These are phyloP conservation scores for Myriosclerotinia scirpicola DNA, from an alignment of 2,329 filamentous ascomycete species.

Conservation along the genomic window DNA sequence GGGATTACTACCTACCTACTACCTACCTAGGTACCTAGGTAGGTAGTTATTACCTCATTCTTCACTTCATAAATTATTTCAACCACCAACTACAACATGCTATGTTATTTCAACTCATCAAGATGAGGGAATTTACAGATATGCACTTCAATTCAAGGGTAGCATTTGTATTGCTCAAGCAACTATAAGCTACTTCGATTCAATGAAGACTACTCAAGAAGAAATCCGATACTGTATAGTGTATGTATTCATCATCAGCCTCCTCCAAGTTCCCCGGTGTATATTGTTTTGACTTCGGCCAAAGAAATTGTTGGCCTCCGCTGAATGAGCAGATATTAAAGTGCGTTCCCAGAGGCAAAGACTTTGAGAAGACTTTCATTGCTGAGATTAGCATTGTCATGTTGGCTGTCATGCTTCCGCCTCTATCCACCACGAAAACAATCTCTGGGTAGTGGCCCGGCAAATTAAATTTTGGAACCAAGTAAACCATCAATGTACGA, in stretches of 20 bases:
- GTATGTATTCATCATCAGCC: slow-evolving; percentile 38
- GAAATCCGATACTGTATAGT: neutral
- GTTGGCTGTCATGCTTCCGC: slow-evolving; percentile 61
- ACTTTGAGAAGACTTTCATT: slow-evolving; percentile 64
- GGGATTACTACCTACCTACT: no score
- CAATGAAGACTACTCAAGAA: no score
- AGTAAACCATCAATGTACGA: slow-evolving; percentile 66
- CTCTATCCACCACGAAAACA: slow-evolving; percentile 71
- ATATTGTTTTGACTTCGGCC: slow-evolving; percentile 49
- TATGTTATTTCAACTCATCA: neutral
- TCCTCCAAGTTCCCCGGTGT: slow-evolving; percentile 46
- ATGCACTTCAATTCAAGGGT: neutral
- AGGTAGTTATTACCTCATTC: neutral
- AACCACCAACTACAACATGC: no score
- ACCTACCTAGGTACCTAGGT: no score
- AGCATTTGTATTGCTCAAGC: no score
- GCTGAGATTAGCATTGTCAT: slow-evolving; percentile 56
- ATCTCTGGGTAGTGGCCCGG: slow-evolving; percentile 58
- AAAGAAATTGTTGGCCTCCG: slow-evolving; percentile 48
- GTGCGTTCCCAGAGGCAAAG: slow-evolving; percentile 60
- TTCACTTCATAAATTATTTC: no score
- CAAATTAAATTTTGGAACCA: slow-evolving; percentile 69
- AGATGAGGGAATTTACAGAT: no score
- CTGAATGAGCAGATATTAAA: slow-evolving; percentile 75
- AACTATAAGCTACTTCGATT: no score